These are phyloP conservation scores for Petunia secreta DNA, from an alignment of 257 asterid genomes.

Conservation along the genomic window DNA sequence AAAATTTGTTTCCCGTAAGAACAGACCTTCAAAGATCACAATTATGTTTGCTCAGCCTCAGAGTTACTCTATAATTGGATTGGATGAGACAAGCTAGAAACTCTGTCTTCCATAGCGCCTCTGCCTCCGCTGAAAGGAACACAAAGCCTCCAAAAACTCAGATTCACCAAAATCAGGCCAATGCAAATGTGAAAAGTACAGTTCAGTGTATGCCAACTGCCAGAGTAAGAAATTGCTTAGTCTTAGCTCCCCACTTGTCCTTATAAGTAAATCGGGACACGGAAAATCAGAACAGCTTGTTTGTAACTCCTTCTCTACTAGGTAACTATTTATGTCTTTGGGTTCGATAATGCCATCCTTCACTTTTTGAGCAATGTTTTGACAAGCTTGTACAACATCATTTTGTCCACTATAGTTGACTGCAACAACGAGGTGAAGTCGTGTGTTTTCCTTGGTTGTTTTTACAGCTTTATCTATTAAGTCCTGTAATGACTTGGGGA, in stretches of 20 bases:
- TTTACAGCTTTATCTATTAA: constrained; percentile 33
- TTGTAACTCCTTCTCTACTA: constrained; percentile 54
- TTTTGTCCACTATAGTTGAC: constrained; percentile 56
- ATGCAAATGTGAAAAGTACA: constrained; percentile 44
- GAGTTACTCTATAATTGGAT: background rate
- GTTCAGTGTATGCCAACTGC: constrained; percentile 74
- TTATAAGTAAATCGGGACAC: constrained; percentile 57
- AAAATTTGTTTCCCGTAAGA: background rate
- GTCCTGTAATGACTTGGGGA: constrained; percentile 42
- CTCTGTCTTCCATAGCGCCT: constrained; percentile 55
- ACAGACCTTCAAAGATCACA: background rate
- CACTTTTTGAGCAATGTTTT: constrained; percentile 50
- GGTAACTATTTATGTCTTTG: constrained; percentile 43
- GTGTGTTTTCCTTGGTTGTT: constrained; percentile 44
- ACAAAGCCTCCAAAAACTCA: constrained; percentile 56
- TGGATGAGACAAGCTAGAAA: constrained; percentile 14
- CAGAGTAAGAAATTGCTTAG: constrained; percentile 69
- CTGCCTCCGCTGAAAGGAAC: constrained; percentile 56
- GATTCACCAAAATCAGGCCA: constrained; percentile 78
- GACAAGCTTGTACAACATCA: constrained; percentile 57
- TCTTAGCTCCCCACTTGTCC: constrained; percentile 74
- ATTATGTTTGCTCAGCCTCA: background rate
- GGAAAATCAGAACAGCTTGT: constrained; percentile 57
- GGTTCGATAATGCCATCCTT: constrained; percentile 59
- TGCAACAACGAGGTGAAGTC: constrained; percentile 60